These are phyloP conservation scores for Nicotiana paniculata DNA, from an alignment of 257 asterid species.

Conservation along the genomic window DNA sequence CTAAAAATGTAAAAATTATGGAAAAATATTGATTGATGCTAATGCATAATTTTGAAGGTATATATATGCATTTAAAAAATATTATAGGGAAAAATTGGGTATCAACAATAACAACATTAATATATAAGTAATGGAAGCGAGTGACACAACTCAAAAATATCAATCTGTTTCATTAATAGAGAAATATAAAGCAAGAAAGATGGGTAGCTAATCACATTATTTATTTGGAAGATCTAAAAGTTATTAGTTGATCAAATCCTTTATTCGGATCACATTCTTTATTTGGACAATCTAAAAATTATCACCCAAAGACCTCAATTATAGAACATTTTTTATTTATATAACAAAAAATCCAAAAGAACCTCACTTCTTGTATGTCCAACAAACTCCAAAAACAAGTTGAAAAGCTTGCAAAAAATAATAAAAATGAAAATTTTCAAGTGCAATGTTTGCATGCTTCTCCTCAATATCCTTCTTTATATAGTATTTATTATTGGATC, in stretches of 20 bases:
- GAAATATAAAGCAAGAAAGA: not conserved
- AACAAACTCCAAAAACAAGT: not conserved
- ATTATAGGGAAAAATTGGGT: no score
- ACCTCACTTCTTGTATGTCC: not conserved
- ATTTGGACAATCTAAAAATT: conserved; percentile 9
- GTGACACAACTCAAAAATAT: not conserved
- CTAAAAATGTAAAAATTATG: no score
- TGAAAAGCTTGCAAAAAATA: not conserved
- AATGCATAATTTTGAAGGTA: no score
- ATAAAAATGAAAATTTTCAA: conserved; percentile 3
- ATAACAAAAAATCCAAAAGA: not conserved
- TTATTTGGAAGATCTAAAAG: not conserved
- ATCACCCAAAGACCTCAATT: not conserved
- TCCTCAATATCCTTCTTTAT: not conserved
- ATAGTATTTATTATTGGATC: not conserved
- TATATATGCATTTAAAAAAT: no score
- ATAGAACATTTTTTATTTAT: no score
- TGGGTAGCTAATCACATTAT: conserved; percentile 18
- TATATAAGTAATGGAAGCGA: no score
- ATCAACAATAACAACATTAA: no score
- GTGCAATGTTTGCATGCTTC: not conserved
- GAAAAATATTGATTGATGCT: no score
- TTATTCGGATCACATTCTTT: not conserved
- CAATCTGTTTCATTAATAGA: not conserved
- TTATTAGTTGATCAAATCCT: not conserved